Percentiles rank a stretch among this genome's conserved stretches.
phyloP scores from a whole-genome alignment of 257 asterid species.

The Gentiana macrophylla region DNA sequence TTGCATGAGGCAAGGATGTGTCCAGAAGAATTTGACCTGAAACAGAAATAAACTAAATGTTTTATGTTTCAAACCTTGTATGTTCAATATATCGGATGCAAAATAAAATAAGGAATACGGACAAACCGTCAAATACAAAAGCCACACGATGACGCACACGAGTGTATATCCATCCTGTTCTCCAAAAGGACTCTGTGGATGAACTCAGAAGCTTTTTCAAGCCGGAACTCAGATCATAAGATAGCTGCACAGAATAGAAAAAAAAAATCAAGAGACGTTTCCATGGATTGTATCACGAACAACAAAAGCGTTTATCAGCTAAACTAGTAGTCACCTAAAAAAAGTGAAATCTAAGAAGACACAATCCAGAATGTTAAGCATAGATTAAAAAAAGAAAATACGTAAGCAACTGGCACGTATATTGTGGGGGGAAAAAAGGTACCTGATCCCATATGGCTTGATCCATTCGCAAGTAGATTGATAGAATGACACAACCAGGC shows the following conservation, averaged over 20 bases:
- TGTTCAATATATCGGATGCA: background rate
- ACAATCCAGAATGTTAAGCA: background rate
- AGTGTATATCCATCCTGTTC: constrained; percentile 78
- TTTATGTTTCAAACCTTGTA: constrained; percentile 1
- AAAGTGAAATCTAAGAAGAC: background rate
- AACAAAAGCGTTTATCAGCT: too few species aligned
- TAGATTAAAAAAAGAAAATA: background rate
- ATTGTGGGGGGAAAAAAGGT: constrained; percentile 9
- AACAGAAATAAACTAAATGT: constrained; percentile 10
- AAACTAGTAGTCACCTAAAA: too few species aligned
- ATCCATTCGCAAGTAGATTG: constrained; percentile 76
- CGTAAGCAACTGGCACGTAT: background rate
- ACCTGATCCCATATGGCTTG: constrained; percentile 76
- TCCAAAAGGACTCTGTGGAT: constrained; percentile 73
- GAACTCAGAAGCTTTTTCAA: constrained; percentile 68
- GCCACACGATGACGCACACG: constrained; percentile 56
- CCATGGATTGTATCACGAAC: too few species aligned
- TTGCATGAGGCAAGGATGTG: constrained; percentile 39
- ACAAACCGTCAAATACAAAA: constrained; percentile 65
- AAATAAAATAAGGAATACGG: constrained; percentile 3
- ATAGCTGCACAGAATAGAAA: constrained; percentile 44
- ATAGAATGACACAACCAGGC: constrained; percentile 85
- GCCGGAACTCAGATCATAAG: constrained; percentile 50
- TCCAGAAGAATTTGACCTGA: constrained; percentile 75
- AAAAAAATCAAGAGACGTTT: background rate